Percentiles rank a stretch among this genome's conserved stretches.
These are phyloP conservation scores for Dalbergia cultrata DNA, from an alignment of 306 rosid species.

Conservation along the genomic window DNA sequence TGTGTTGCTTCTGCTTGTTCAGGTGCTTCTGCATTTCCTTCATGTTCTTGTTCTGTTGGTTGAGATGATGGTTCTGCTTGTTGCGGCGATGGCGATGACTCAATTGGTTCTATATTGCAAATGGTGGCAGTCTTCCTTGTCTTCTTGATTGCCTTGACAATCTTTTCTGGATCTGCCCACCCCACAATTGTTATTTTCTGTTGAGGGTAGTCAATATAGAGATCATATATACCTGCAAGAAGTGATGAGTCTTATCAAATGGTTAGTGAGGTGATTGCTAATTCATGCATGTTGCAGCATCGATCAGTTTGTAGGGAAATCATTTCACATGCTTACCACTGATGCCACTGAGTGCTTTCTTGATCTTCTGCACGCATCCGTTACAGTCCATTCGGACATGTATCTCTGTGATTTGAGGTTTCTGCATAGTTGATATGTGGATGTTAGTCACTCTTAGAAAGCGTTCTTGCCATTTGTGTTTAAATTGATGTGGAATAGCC, in stretches of 20 bases:
- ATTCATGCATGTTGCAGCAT: slow-evolving; percentile 3
- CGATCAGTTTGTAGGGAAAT: neutral
- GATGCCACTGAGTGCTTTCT: slow-evolving; percentile 73
- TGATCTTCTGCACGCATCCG: slow-evolving; percentile 86
- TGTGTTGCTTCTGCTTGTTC: slow-evolving; percentile 36
- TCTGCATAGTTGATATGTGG: slow-evolving; percentile 56
- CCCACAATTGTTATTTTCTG: slow-evolving; percentile 79
- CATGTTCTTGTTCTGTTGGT: slow-evolving; percentile 45
- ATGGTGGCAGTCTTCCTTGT: slow-evolving; percentile 79
- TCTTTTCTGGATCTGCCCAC: slow-evolving; percentile 80
- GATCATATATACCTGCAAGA: slow-evolving; percentile 73
- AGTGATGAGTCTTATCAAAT: neutral
- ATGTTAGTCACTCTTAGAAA: neutral
- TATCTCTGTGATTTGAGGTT: slow-evolving; percentile 73
- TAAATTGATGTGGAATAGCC: slow-evolving; percentile 11
- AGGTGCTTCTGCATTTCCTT: slow-evolving; percentile 41
- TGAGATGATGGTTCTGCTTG: slow-evolving; percentile 29
- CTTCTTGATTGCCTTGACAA: slow-evolving; percentile 75
- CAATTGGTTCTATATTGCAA: slow-evolving; percentile 59
- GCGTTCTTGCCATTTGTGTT: neutral
- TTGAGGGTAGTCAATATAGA: slow-evolving; percentile 71
- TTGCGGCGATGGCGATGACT: slow-evolving; percentile 40
- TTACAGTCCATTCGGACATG: slow-evolving; percentile 84
- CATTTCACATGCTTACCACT: slow-evolving; percentile 54
- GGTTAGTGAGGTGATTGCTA: neutral